Percentiles rank a stretch among this genome's conserved stretches.
Evolutionary conservation across 768 basidiomycete species (phyloP).

Genomic region (Butyriboletus loyo): DNA sequence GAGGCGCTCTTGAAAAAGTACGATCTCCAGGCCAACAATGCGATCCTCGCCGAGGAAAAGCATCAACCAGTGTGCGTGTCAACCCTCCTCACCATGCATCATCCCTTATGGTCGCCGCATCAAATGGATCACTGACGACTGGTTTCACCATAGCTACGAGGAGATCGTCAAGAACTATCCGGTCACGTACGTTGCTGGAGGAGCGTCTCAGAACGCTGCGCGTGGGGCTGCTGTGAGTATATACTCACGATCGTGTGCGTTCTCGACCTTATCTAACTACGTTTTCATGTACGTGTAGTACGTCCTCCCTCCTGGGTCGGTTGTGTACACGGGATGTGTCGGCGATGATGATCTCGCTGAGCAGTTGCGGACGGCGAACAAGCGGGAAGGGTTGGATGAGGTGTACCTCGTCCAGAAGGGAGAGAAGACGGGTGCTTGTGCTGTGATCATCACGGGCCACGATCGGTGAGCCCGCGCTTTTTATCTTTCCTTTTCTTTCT

Average conservation of each 20-base stretch:
- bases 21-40: conserved; percentile 88
- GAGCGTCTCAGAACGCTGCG: conserved; percentile 95
- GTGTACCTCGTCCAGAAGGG: conserved; percentile 87
- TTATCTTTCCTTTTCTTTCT: background rate
- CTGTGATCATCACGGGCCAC: conserved; percentile 92
- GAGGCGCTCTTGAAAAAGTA: conserved; percentile 88
- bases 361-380: conserved; percentile 86
- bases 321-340: conserved; percentile 93
- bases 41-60: conserved; percentile 89
- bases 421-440: conserved; percentile 93
- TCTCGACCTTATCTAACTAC: background rate
- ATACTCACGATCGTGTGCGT: background rate
- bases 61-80: conserved; percentile 72
- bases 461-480: conserved; percentile 55
- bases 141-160: conserved; percentile 62
- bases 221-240: conserved; percentile 87
- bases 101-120: background rate
- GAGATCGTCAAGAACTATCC: conserved; percentile 75
- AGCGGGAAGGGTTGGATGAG: conserved; percentile 83
- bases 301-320: conserved; percentile 80
- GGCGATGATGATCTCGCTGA: conserved; percentile 90
- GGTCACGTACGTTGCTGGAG: conserved; percentile 92
- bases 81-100: background rate
- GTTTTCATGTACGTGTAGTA: conserved; percentile 57
- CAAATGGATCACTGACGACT: background rate